These are phyloP conservation scores for Fragaria ananassa DNA, from an alignment of 306 rosid genomes.

Conservation along the genomic window DNA sequence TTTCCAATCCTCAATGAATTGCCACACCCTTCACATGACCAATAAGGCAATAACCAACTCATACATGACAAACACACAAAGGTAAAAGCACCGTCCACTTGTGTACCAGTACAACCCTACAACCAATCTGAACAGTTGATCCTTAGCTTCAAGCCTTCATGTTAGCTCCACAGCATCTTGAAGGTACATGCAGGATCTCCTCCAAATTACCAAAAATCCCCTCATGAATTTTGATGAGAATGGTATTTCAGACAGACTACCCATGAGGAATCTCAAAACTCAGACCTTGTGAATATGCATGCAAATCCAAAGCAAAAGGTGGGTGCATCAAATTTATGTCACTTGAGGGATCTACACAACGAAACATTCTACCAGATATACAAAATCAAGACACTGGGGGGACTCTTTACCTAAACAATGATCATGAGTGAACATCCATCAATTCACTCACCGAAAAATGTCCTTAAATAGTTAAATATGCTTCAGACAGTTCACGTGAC, in stretches of 20 bases:
- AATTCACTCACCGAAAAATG: not conserved
- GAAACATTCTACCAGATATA: not conserved
- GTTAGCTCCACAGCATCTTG: not conserved
- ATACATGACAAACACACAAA: not conserved
- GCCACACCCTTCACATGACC: not conserved
- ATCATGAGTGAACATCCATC: not conserved
- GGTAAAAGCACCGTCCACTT: not conserved
- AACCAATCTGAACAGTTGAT: not conserved
- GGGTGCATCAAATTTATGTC: not conserved
- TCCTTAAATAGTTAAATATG: not conserved
- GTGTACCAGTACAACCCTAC: not conserved
- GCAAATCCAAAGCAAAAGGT: not conserved
- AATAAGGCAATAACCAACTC: not conserved
- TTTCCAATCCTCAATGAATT: not conserved
- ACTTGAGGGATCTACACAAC: not conserved
- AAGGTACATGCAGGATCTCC: not conserved
- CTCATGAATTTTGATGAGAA: not conserved
- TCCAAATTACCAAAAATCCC: not conserved
- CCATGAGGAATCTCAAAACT: constrained; percentile 5
- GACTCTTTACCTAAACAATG: not conserved
- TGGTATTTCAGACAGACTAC: not conserved
- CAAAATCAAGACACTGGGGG: not conserved
- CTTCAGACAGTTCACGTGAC: not conserved
- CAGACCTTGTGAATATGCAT: not conserved
- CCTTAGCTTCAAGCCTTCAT: not conserved